phyloP scores from a whole-genome alignment of 2,329 filamentous ascomycete species.

The Fusarium kyushuense region DNA sequence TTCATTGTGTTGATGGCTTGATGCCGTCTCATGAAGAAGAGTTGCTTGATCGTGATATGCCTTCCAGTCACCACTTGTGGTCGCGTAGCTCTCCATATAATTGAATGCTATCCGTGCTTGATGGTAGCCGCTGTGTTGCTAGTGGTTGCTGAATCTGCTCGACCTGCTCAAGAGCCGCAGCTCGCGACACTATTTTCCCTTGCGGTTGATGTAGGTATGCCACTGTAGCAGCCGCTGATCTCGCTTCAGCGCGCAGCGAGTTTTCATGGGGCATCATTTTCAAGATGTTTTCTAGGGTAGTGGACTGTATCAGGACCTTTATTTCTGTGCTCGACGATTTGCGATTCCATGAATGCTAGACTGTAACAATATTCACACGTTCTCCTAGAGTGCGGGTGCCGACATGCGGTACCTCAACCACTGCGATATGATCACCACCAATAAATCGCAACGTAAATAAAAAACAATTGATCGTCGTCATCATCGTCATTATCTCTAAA shows the following conservation, averaged over 20 bases:
- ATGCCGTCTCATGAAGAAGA: slow-evolving; percentile 60
- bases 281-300: neutral
- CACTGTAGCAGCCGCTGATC: neutral
- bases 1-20: slow-evolving; percentile 60
- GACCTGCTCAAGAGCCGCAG: too few species aligned
- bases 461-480: neutral
- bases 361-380: neutral
- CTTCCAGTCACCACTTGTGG: too few species aligned
- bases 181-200: too few species aligned
- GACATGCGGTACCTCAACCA: neutral
- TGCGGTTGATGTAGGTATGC: too few species aligned
- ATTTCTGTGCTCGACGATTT: neutral
- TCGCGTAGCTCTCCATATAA: too few species aligned
- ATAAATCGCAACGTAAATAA: neutral
- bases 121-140: too few species aligned
- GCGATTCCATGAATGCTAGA: neutral
- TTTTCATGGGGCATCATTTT: neutral
- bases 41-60: neutral
- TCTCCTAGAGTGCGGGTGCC: neutral
- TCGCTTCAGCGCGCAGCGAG: neutral
- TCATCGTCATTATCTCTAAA: slow-evolving; percentile 9
- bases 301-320: neutral
- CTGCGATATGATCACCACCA: neutral
- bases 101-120: neutral
- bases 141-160: too few species aligned